A percentile compares a stretch with the other conserved stretches of the same genome.
Conservation (phyloP, 1,284 basidiomycete species). For the Mycena sp. region DNA sequence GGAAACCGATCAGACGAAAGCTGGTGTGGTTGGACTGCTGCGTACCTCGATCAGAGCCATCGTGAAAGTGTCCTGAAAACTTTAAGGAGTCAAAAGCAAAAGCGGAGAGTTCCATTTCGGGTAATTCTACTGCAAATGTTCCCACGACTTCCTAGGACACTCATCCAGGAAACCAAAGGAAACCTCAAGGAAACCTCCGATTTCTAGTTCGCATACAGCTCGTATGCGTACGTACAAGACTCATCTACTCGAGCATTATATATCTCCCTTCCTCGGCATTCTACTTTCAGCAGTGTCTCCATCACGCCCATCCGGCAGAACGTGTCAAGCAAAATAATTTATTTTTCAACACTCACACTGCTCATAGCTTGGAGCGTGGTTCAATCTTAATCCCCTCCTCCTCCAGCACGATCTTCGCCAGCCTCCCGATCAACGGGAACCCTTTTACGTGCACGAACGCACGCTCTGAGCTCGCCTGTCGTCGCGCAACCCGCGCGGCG, state of each 20-base stretch:
- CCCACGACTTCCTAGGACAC: too few relatives aligned
- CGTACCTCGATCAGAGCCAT: conserved; percentile 72
- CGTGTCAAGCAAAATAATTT: too few relatives aligned
- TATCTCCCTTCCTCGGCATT: too few relatives aligned
- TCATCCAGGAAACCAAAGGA: too few relatives aligned
- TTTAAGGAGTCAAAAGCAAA: neutral
- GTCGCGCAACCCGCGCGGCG: conserved; percentile 85
- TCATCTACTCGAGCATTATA: too few relatives aligned
- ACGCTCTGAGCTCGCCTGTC: conserved; percentile 87
- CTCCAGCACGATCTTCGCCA: conserved; percentile 69
- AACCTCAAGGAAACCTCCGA: too few relatives aligned
- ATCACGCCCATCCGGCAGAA: too few relatives aligned
- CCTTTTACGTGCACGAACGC: conserved; percentile 64
- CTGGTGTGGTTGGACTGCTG: neutral
- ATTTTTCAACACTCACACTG: neutral
- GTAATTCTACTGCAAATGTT: too few relatives aligned
- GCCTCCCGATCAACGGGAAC: conserved; percentile 72
- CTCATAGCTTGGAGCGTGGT: conserved; percentile 8
- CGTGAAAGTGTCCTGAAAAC: neutral
- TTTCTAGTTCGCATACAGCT: too few relatives aligned
- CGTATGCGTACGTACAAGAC: too few relatives aligned
- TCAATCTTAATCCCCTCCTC: conserved; percentile 40
- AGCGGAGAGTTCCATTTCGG: neutral
- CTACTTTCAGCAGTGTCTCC: too few relatives aligned
- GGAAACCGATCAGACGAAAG: neutral